These are phyloP conservation scores for Fraxinus albicans DNA, from an alignment of 305 asterid genomes.

Conservation along the genomic window DNA sequence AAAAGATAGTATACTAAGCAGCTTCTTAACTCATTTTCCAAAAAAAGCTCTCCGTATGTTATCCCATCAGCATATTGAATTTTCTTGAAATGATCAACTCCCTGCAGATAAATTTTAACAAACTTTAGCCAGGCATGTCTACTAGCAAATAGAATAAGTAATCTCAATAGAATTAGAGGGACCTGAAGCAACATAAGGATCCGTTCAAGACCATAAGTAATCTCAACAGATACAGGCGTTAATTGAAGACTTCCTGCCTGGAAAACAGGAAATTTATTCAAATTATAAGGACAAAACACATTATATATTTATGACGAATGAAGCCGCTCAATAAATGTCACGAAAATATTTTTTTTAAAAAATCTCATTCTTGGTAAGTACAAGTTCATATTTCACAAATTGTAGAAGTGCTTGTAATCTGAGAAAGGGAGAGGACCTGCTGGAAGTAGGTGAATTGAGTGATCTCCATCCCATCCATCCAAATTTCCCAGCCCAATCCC, in stretches of 20 bases:
- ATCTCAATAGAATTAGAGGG: slow-evolving; percentile 21
- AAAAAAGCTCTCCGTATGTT: slow-evolving; percentile 92
- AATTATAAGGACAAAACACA: neutral
- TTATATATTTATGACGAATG: neutral
- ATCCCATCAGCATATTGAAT: slow-evolving; percentile 94
- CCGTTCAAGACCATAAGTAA: slow-evolving; percentile 96
- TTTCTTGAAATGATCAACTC: slow-evolving; percentile 96
- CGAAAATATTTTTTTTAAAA: neutral
- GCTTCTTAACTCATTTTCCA: slow-evolving; percentile 83
- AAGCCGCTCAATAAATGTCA: slow-evolving; percentile 14
- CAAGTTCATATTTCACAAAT: slow-evolving; percentile 12
- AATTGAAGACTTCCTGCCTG: slow-evolving; percentile 95
- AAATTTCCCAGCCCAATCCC: slow-evolving; percentile 99
- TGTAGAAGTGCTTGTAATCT: neutral
- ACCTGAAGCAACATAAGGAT: slow-evolving; percentile 99
- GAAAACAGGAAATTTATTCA: slow-evolving; percentile 10
- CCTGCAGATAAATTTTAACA: slow-evolving; percentile 50
- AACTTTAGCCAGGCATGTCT: slow-evolving; percentile 26
- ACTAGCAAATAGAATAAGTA: slow-evolving; percentile 22
- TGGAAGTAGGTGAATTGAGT: slow-evolving; percentile 98
- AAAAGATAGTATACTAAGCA: slow-evolving; percentile 20
- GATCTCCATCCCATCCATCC: slow-evolving; percentile 99
- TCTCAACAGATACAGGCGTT: slow-evolving; percentile 91
- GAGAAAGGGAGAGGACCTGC: slow-evolving; percentile 59
- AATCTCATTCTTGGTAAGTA: slow-evolving; percentile 21